Evolutionary conservation across 108 stramenopile genomes (phyloP), one percentile per base, ranked within the genome.

Genomic region (Fragilaria crotonensis): DNA sequence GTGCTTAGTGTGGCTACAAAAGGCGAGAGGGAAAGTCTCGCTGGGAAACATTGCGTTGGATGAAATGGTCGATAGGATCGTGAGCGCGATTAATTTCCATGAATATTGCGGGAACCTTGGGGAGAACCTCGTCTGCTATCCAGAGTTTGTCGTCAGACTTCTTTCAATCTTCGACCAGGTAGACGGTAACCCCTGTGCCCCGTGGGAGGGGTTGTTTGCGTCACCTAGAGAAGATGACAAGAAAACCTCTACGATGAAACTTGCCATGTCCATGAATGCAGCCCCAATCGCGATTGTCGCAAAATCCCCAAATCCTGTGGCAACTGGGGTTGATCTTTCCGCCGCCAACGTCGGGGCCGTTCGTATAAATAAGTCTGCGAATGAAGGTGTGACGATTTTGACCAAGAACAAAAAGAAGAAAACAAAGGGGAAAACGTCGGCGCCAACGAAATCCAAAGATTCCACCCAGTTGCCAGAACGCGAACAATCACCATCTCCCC

Each of bases 101-200:
- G 25, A 45, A 18, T 28, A 32, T 0, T 70, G 76, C 52, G 54
- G 52, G 51, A 36, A 55, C 5, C 69, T 90, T 41, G 87, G 77
- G 9, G 90, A 92, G 56, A 52, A 70, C 17, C 78, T 88, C 17
- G 71, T 70, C 20, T 85, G 80, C 41, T 73, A 73, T 52, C 74
- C 81, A 27, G 68, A 83, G 5, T 71, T 57, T 54, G 72, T 82
- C 23, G 31, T 27, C 19, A 48, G 57, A 33, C 63, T 91, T 1
- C 81, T 79, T 44, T 61, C 54, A 0, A 18, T 88, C 18, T 91
- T 88, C 53, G 69, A 82, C 60, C 59, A 57, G 1, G 62, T 86
- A 0, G 75, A 76, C 59, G 84, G 82, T 11, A 52, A 66, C 48
- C 33, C 63, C 28, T 57, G 70, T 48, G n/a, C 26, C 5, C 48